Evolutionary conservation across 352 stramenopile species (phyloP).

Genomic region (Discostella stelligera): DNA sequence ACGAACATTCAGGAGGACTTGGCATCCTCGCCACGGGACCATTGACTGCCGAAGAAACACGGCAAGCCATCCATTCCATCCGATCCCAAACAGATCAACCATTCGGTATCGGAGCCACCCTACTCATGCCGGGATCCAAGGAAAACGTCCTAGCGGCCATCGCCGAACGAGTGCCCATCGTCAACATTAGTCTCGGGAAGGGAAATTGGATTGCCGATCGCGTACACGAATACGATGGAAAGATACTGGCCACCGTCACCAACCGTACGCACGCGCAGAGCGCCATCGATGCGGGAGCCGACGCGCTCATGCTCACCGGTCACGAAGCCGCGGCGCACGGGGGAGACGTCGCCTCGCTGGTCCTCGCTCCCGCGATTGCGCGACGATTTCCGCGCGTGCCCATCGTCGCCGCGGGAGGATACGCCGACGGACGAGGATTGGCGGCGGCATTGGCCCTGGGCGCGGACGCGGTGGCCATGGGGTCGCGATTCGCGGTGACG

Average conservation of each 20-base stretch:
- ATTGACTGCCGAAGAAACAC: constrained; percentile 68
- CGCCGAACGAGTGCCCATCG: constrained; percentile 79
- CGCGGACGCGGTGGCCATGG: constrained; percentile 82
- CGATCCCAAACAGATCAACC: constrained; percentile 63
- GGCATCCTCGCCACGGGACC: constrained; percentile 74
- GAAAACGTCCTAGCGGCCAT: constrained; percentile 81
- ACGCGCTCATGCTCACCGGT: constrained; percentile 81
- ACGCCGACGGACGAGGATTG: constrained; percentile 77
- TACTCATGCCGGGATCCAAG: constrained; percentile 76
- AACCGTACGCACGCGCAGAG: constrained; percentile 71
- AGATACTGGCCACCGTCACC: constrained; percentile 76
- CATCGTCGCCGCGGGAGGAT: constrained; percentile 81
- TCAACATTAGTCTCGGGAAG: constrained; percentile 82
- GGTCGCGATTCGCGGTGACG: constrained; percentile 75
- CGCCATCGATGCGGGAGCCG: constrained; percentile 63
- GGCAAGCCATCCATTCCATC: constrained; percentile 67
- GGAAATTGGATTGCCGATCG: constrained; percentile 77
- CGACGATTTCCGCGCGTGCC: constrained; percentile 67
- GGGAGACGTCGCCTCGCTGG: constrained; percentile 77
- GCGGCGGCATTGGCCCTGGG: constrained; percentile 75
- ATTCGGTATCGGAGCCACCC: constrained; percentile 82
- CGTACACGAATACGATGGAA: constrained; percentile 74
- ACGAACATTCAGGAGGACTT: constrained; percentile 57
- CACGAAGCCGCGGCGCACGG: constrained; percentile 83
- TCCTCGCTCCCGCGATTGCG: constrained; percentile 69